Evolutionary conservation across 805 yeast genomes (phyloP).

Genomic region (Cyberlindnera petersonii): DNA sequence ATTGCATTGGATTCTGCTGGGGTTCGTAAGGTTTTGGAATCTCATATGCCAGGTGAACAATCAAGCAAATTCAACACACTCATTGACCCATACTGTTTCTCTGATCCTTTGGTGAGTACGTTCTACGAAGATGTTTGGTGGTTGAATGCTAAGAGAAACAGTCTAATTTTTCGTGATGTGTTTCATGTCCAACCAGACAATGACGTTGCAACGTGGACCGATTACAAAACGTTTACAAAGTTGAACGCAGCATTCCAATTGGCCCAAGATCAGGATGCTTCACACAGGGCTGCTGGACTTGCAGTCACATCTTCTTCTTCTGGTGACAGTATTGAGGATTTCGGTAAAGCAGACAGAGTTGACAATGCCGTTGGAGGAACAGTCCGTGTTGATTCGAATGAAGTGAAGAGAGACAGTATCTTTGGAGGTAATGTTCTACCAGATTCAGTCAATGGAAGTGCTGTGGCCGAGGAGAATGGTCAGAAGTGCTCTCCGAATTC

Average conservation of each 20-base stretch:
- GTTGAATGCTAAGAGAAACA: slow-evolving; percentile 77
- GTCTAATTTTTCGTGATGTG: slow-evolving; percentile 73
- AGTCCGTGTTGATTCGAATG: slow-evolving; percentile 13
- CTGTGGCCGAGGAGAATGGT: too few relatives aligned
- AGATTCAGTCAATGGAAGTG: too few relatives aligned
- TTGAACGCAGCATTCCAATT: slow-evolving; percentile 52
- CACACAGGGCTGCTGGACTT: slow-evolving; percentile 10
- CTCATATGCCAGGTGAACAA: slow-evolving; percentile 33
- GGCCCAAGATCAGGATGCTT: slow-evolving; percentile 30
- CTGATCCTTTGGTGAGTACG: slow-evolving; percentile 78
- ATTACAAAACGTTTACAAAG: slow-evolving; percentile 68
- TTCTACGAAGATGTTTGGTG: slow-evolving; percentile 87
- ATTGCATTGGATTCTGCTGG: slow-evolving; percentile 42
- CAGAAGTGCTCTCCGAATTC: neutral
- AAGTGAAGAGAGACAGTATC: slow-evolving; percentile 11
- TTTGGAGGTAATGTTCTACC: slow-evolving; percentile 9
- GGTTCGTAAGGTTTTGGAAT: slow-evolving; percentile 37
- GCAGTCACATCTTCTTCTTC: slow-evolving; percentile 2
- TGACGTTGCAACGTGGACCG: slow-evolving; percentile 83
- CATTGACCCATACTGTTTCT: slow-evolving; percentile 84
- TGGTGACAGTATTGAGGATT: neutral
- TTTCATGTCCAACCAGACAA: slow-evolving; percentile 97
- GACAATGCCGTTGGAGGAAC: slow-evolving; percentile 3
- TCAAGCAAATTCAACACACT: slow-evolving; percentile 35
- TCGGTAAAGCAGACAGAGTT: neutral